These are phyloP conservation scores for Serendipita vermifera DNA, from an alignment of 768 basidiomycete genomes.

Conservation along the genomic window DNA sequence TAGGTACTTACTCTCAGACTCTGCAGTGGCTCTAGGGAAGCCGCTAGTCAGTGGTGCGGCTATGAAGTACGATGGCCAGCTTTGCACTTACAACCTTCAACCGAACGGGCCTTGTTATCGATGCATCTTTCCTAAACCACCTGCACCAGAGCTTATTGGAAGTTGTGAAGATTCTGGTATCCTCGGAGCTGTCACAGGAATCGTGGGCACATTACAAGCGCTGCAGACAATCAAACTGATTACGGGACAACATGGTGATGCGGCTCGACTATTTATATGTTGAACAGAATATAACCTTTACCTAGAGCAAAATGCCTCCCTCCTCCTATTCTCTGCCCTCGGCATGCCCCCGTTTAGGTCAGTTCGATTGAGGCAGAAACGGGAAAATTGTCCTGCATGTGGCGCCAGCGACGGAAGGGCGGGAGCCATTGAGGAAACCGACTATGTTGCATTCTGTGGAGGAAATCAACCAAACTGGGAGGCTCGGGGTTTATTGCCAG, in stretches of 20 bases:
- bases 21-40: constrained; percentile 56
- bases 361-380: constrained; percentile 64
- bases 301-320: constrained; percentile 44
- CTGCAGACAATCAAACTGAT: constrained; percentile 75
- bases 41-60: constrained; percentile 91
- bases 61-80: constrained; percentile 69
- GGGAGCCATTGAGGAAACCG: constrained; percentile 40
- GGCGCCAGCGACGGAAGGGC: constrained; percentile 36
- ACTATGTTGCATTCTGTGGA: constrained; percentile 83
- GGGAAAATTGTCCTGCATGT: constrained; percentile 64
- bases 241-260: constrained; percentile 47
- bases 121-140: constrained; percentile 78
- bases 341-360: constrained; percentile 59
- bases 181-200: constrained; percentile 75
- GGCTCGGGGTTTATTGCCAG: constrained; percentile 33
- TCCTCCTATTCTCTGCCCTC: constrained; percentile 67
- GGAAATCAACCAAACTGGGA: constrained; percentile 57
- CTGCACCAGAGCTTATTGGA: constrained; percentile 47
- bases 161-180: constrained; percentile 85
- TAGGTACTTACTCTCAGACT: constrained; percentile 85
- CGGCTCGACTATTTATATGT: constrained; percentile 13
- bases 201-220: constrained; percentile 84
- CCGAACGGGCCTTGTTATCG: constrained; percentile 78
- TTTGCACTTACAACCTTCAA: constrained; percentile 58
- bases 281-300: not conserved